A percentile compares a stretch with the other conserved stretches of the same genome.
These are phyloP conservation scores for Claviceps maximensis DNA, from an alignment of 2,329 filamentous ascomycete species.

Conservation along the genomic window DNA sequence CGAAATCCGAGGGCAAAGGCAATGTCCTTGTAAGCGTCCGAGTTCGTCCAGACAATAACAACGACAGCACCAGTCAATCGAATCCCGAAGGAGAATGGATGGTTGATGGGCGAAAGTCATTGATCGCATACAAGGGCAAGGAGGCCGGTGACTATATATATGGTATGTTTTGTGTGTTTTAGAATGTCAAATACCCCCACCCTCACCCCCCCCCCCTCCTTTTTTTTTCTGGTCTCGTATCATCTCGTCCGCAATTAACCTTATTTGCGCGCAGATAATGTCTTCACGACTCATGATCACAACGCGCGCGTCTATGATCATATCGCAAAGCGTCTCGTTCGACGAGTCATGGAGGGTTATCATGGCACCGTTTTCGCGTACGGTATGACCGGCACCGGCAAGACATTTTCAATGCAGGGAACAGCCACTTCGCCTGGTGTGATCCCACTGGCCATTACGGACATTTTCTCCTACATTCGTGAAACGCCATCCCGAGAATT, in stretches of 20 bases:
- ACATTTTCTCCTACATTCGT: constrained; percentile 97
- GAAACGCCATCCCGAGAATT: constrained; percentile 94
- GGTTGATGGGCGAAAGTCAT: constrained; percentile 69
- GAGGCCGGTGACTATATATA: constrained; percentile 90
- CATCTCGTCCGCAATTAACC: neutral
- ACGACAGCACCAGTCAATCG: constrained; percentile 33
- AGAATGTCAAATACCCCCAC: too few relatives aligned
- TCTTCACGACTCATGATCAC: constrained; percentile 86
- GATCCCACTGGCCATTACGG: constrained; percentile 91
- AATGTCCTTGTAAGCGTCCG: constrained; percentile 94
- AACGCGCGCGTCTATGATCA: constrained; percentile 93
- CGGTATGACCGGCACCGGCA: constrained; percentile 97
- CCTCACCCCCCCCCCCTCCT: too few relatives aligned
- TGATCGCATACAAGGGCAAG: constrained; percentile 73
- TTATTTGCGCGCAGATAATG: constrained; percentile 62
- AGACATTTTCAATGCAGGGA: constrained; percentile 99
- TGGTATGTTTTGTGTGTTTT: constrained; percentile 49
- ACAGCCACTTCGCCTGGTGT: constrained; percentile 92
- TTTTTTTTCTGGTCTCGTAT: constrained; percentile 10
- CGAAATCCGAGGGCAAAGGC: constrained; percentile 64
- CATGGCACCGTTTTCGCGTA: constrained; percentile 98
- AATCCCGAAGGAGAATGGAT: constrained; percentile 74
- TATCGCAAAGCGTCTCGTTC: constrained; percentile 82
- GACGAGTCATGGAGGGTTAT: constrained; percentile 97
- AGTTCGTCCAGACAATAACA: constrained; percentile 66